Evolutionary conservation across 139 green algal species (phyloP).

Genomic region (Micractinium sp.): DNA sequence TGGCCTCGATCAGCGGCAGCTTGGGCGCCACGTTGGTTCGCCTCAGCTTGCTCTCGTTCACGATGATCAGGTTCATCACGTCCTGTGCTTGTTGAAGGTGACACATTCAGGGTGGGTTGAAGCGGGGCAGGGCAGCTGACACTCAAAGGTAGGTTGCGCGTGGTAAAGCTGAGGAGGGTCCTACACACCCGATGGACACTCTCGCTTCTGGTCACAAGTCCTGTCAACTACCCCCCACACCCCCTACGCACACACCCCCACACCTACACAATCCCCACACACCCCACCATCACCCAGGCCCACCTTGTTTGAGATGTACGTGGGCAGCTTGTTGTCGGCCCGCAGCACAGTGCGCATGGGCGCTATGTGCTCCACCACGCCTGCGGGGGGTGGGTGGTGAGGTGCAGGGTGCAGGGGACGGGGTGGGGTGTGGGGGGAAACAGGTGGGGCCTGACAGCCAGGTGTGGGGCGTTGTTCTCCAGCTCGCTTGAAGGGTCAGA

Average conservation of each 20-base stretch:
- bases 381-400: slow-evolving; percentile 10
- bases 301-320: slow-evolving; percentile 49
- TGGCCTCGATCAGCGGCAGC: slow-evolving; percentile 10
- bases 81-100: neutral
- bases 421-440: neutral
- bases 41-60: slow-evolving; percentile 42
- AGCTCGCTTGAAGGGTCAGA: neutral
- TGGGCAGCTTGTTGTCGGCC: slow-evolving; percentile 46
- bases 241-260: no score
- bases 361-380: slow-evolving; percentile 53
- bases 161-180: no score
- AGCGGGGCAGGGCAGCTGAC: neutral
- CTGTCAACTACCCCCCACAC: no score
- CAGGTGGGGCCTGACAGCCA: neutral
- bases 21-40: neutral
- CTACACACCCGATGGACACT: no score
- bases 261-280: no score
- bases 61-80: slow-evolving; percentile 23
- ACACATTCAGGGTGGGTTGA: neutral
- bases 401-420: neutral
- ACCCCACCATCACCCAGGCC: no score
- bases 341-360: slow-evolving; percentile 57
- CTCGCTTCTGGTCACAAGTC: no score
- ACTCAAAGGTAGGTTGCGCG: neutral
- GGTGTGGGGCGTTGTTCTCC: neutral